Conservation (phyloP, 2,329 filamentous ascomycete genomes). For the Pestalotiopsis sp. region DNA sequence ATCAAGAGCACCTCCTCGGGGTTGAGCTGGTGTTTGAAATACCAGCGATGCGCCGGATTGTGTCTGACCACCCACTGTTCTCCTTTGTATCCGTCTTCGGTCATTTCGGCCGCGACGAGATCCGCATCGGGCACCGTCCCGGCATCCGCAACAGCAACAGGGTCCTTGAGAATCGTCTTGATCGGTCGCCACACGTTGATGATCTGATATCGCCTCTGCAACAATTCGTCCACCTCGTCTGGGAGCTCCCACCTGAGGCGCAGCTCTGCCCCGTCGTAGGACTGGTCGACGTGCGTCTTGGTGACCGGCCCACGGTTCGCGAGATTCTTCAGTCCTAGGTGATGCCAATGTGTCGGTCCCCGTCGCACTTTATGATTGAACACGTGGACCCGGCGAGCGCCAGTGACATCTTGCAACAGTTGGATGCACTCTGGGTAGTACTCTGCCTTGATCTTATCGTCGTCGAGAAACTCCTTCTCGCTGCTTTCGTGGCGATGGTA, state of each 20-base stretch:
- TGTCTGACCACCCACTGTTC: constrained; percentile 43
- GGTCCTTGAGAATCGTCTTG: constrained; percentile 46
- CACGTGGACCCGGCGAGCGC: constrained; percentile 62
- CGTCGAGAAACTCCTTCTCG: constrained; percentile 47
- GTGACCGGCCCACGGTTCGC: constrained; percentile 32
- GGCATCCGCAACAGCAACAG: constrained; percentile 43
- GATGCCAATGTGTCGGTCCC: constrained; percentile 61
- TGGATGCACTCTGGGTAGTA: constrained; percentile 77
- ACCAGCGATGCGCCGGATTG: constrained; percentile 48
- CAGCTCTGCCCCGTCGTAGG: constrained; percentile 41
- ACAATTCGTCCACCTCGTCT: constrained; percentile 35
- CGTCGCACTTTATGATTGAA: constrained; percentile 76
- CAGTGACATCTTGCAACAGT: constrained; percentile 64
- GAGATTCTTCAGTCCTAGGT: constrained; percentile 65
- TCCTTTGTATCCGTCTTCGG: constrained; percentile 36
- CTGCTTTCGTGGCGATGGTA: constrained; percentile 33
- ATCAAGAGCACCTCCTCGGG: constrained; percentile 57
- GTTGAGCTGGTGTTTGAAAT: constrained; percentile 51
- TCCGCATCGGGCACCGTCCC: constrained; percentile 40
- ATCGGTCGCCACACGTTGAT: constrained; percentile 50
- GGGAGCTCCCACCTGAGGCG: constrained; percentile 35
- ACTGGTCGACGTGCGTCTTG: constrained; percentile 39
- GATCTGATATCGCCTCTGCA: constrained; percentile 35
- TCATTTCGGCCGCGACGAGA: constrained; percentile 39
- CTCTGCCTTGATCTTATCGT: constrained; percentile 58